Percentiles rank a stretch among this genome's conserved stretches.
Conservation (phyloP, 176 grass and related monocot genomes). For the Saccharum officinarum region DNA sequence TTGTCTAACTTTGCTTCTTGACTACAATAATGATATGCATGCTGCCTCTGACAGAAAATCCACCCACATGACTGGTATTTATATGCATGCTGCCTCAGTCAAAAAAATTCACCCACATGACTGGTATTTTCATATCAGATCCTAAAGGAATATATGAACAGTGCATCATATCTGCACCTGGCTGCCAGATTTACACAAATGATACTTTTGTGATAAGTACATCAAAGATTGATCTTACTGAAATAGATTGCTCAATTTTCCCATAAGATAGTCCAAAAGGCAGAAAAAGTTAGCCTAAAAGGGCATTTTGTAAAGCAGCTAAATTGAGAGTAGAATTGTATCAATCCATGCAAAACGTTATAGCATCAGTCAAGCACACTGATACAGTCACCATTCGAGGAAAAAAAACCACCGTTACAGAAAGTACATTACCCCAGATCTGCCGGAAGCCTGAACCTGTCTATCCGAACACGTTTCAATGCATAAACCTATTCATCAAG, state of each 20-base stretch:
- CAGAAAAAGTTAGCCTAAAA: slow-evolving; percentile 4
- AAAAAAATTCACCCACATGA: background rate
- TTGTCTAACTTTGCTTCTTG: slow-evolving; percentile 6
- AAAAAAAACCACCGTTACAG: slow-evolving; percentile 3
- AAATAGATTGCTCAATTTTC: slow-evolving; percentile 6
- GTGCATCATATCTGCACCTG: background rate
- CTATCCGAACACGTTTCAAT: slow-evolving; percentile 81
- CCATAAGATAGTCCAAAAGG: background rate
- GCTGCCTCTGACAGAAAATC: background rate
- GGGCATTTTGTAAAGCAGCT: background rate
- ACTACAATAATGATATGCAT: background rate
- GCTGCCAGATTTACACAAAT: background rate
- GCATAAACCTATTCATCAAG: slow-evolving; percentile 60
- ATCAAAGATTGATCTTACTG: background rate
- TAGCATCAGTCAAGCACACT: background rate
- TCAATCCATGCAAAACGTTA: background rate
- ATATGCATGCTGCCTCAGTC: background rate
- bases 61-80: background rate
- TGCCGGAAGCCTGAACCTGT: slow-evolving; percentile 78
- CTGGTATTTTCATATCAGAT: background rate
- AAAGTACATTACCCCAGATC: slow-evolving; percentile 72
- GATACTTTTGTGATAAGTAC: background rate
- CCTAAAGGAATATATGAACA: background rate
- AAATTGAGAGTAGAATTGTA: slow-evolving; percentile 6
- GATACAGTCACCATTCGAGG: background rate